phyloP scores from a whole-genome alignment of 139 green algal species.

The Pleodorina starrii region DNA sequence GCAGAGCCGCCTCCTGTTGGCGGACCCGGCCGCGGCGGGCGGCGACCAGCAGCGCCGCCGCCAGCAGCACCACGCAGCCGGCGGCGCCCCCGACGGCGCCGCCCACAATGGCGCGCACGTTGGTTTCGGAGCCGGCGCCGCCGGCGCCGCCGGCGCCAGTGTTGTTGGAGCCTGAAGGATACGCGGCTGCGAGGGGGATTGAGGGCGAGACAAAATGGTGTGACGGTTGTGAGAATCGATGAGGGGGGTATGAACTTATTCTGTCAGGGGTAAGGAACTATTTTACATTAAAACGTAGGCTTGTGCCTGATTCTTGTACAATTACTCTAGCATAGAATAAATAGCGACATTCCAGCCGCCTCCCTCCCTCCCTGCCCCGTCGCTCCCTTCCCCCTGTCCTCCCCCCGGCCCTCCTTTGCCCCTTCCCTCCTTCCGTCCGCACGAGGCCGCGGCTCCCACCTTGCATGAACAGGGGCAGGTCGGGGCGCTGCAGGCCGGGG shows the following conservation, averaged over 20 bases:
- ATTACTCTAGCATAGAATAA: no score
- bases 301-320: no score
- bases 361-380: no score
- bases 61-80: background rate
- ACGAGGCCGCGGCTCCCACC: background rate
- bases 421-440: no score
- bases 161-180: background rate
- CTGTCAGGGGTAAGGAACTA: no score
- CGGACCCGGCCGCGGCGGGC: background rate
- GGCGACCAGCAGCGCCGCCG: background rate
- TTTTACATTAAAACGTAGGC: no score
- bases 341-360: no score
- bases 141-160: background rate
- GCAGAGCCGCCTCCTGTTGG: constrained; percentile 3
- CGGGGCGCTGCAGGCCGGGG: background rate
- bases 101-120: constrained; percentile 10
- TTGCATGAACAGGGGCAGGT: background rate
- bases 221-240: no score
- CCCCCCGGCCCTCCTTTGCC: no score
- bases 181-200: background rate
- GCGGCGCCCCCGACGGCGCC: constrained; percentile 9
- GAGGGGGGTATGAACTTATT: no score
- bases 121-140: background rate
- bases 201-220: no score
- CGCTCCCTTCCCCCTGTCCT: no score